These are phyloP conservation scores for Lindgomyces ingoldianus DNA, from an alignment of 495 filamentous ascomycete species.

Conservation along the genomic window DNA sequence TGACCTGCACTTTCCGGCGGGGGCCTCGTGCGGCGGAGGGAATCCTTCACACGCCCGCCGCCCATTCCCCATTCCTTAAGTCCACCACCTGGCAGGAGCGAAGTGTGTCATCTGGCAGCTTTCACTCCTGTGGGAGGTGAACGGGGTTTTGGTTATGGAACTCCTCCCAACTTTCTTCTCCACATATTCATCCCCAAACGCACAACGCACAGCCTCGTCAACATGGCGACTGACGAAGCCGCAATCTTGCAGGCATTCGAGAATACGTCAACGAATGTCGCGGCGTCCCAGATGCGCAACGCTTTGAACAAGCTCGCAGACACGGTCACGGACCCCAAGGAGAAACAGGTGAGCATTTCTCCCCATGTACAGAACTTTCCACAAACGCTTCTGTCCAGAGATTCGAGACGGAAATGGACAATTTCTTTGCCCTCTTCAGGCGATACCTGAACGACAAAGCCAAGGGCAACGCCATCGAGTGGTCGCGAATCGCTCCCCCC, in stretches of 20 bases:
- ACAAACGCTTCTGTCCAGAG: slow-evolving; percentile 48
- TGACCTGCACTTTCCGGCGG: too few species aligned
- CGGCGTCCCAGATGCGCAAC: slow-evolving; percentile 98
- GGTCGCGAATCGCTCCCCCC: slow-evolving; percentile 93
- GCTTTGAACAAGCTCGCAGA: slow-evolving; percentile 89
- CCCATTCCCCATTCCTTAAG: not conserved
- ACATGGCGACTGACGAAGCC: slow-evolving; percentile 19
- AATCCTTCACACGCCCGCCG: not conserved
- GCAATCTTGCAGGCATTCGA: slow-evolving; percentile 78
- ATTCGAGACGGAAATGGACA: slow-evolving; percentile 99
- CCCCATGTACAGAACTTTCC: not conserved
- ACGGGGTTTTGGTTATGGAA: not conserved
- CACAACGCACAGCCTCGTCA: slow-evolving; percentile 1
- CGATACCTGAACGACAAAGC: slow-evolving; percentile 98
- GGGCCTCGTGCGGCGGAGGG: not conserved
- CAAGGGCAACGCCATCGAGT: slow-evolving; percentile 89
- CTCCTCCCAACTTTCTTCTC: not conserved
- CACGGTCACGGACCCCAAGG: slow-evolving; percentile 73
- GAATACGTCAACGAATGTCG: slow-evolving; percentile 97
- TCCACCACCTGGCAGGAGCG: not conserved
- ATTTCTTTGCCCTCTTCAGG: slow-evolving; percentile 98
- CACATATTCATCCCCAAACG: not conserved
- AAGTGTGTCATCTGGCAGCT: not conserved
- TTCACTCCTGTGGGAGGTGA: not conserved
- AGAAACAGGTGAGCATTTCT: slow-evolving; percentile 70